phyloP scores from a whole-genome alignment of 2,329 filamentous ascomycete species.

The Zalaria sp. region DNA sequence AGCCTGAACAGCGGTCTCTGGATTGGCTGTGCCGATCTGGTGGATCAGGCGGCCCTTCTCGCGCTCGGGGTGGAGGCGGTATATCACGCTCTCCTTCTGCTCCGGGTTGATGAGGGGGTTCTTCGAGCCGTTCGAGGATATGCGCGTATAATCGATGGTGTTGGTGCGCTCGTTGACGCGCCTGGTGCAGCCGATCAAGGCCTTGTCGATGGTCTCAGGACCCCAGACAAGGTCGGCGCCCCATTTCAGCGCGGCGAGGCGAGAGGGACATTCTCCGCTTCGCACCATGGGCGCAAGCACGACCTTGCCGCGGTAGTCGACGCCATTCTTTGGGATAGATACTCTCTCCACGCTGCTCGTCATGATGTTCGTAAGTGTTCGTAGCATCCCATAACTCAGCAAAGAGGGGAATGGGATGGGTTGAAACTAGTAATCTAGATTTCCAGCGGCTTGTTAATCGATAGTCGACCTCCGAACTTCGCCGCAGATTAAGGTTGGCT shows the following conservation, averaged over 20 bases:
- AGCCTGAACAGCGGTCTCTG: slow-evolving; percentile 69
- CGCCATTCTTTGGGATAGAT: slow-evolving; percentile 73
- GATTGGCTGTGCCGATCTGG: slow-evolving; percentile 80
- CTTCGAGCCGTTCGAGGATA: slow-evolving; percentile 55
- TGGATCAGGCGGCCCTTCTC: slow-evolving; percentile 71
- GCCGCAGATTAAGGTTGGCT: too few species aligned
- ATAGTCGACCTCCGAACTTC: too few species aligned
- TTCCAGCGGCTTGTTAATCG: too few species aligned
- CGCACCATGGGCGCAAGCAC: slow-evolving; percentile 97
- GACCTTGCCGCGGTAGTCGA: slow-evolving; percentile 86
- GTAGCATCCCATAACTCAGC: slow-evolving; percentile 24
- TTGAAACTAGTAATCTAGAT: too few species aligned
- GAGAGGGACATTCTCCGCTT: slow-evolving; percentile 86
- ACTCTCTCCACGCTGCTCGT: slow-evolving; percentile 40
- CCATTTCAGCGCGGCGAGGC: slow-evolving; percentile 80
- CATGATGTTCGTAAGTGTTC: slow-evolving; percentile 19
- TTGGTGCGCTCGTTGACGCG: slow-evolving; percentile 60
- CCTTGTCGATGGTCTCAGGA: slow-evolving; percentile 84
- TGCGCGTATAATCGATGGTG: slow-evolving; percentile 73
- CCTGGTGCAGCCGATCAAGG: slow-evolving; percentile 76
- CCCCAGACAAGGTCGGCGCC: slow-evolving; percentile 96
- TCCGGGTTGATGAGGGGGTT: slow-evolving; percentile 40
- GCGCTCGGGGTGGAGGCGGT: slow-evolving; percentile 62
- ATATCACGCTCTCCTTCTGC: slow-evolving; percentile 54
- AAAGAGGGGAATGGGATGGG: too few species aligned